Evolutionary conservation across 75 land plant genomes (phyloP), one percentile per base, ranked within the genome.

Genomic region (Sequoiadendron giganteum): DNA sequence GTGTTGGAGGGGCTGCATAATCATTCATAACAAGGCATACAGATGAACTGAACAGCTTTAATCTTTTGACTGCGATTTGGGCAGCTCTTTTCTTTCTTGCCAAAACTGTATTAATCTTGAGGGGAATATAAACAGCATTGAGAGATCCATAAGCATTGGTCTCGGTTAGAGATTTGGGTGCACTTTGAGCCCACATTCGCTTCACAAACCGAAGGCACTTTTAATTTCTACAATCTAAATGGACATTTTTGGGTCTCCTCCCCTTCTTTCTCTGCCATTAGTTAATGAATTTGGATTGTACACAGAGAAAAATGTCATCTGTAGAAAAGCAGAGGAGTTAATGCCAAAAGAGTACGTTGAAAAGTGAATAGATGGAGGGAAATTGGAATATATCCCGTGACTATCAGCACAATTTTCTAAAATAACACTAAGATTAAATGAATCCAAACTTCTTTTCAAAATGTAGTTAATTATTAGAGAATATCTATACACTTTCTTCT

Each of bases 141-240:
- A 13, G 52, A 82, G 84, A n/a, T 49, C 84, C 48, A 47, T 7
- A 82, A 82, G 48, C n/a, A 82, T 47, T n/a, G 77, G 77, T 75
- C 77, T 75, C 38, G 5, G 14, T 10, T 32, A 75, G 4, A 75
- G 15, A 75, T 3, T 34, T 75, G 77, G 77, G 3, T 34, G 38
- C 38, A 32, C 77, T 32, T 32, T 75, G 38, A 32, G 38, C 38
- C 77, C 77, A 75, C 77, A 75, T 75, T 75, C 3, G 34, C 36
- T 19, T 58, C 1, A 18, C 0, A 58, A 58, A 65, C 28, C 28
- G 34, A 75, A 13, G 34, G 8, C 38, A 10, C 3, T 10, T 11
- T 13, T 11, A 75, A 14, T 25, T 34, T 75, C 39, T 75, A 75
- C 15, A 75, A 75, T 11, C 13, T 30, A 72, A 13, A 72, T 25